Evolutionary conservation across 23 red algal genomes (phyloP).

Genomic region (Pyropia yezoensis): DNA sequence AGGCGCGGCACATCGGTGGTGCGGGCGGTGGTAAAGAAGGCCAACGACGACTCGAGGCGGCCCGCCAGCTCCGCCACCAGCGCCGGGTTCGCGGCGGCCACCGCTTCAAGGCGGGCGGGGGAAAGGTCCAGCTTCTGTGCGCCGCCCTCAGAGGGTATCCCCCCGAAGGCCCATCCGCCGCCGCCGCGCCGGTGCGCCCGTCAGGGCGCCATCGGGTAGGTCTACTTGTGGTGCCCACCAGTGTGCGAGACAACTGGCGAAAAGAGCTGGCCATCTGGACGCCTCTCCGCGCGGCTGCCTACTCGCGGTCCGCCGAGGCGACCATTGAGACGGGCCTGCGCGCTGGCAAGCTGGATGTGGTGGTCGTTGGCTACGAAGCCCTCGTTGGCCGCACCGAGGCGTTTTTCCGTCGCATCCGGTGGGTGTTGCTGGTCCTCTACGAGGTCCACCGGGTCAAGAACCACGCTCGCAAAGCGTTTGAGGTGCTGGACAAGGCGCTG

Average conservation of each 20-base stretch:
- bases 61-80: too few relatives aligned
- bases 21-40: too few relatives aligned
- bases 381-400: conserved; percentile 20
- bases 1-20: too few relatives aligned
- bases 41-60: too few relatives aligned
- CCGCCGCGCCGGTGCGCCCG: conserved; percentile 1
- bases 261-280: conserved; percentile 73
- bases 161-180: neutral
- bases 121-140: conserved; percentile 8
- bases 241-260: conserved; percentile 63
- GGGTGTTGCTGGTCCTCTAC: conserved; percentile 74
- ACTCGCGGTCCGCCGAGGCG: conserved; percentile 10
- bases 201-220: conserved; percentile 6
- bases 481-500: conserved; percentile 55
- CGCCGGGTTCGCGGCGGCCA: too few relatives aligned
- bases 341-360: conserved; percentile 12
- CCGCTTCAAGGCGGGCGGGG: too few relatives aligned
- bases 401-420: conserved; percentile 28
- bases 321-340: conserved; percentile 18
- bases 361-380: conserved; percentile 48
- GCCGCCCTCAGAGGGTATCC: conserved; percentile 40
- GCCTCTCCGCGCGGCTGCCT: conserved; percentile 34
- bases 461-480: conserved; percentile 44
- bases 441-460: conserved; percentile 85
- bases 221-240: conserved; percentile 57